phyloP scores from a whole-genome alignment of 371 early-diverging fungal species.

The Batkoa obscura region DNA sequence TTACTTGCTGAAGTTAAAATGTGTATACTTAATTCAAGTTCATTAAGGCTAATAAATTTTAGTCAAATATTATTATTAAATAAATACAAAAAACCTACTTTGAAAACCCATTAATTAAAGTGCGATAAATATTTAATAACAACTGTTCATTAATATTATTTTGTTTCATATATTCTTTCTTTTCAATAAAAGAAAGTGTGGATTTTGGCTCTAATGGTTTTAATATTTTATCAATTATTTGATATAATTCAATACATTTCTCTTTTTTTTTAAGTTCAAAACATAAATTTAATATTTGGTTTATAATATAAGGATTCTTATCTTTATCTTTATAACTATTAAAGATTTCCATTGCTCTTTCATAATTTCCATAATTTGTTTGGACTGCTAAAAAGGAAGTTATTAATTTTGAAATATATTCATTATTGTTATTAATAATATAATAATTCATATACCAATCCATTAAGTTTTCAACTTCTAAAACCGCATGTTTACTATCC shows the following conservation, averaged over 20 bases:
- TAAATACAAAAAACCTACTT: background rate
- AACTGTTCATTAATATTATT: background rate
- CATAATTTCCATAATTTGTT: background rate
- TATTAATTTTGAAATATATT: too few species aligned
- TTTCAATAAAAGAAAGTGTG: background rate
- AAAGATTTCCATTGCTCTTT: background rate
- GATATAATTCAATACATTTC: too few species aligned
- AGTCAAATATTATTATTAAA: too few species aligned
- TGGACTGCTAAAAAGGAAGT: background rate
- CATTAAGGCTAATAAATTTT: too few species aligned
- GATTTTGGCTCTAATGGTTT: background rate
- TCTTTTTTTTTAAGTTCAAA: too few species aligned
- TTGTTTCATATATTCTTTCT: background rate
- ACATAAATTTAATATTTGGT: too few species aligned
- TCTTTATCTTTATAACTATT: background rate
- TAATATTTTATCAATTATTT: background rate
- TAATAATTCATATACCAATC: background rate
- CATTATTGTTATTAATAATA: background rate
- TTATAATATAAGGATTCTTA: background rate
- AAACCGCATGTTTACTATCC: background rate
- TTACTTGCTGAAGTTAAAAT: too few species aligned
- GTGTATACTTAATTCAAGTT: too few species aligned
- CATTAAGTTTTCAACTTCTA: background rate
- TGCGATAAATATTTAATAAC: background rate
- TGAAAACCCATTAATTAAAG: background rate